These are phyloP conservation scores for Wickerhamiella siamensis DNA, from an alignment of 805 yeast genomes.

Conservation along the genomic window DNA sequence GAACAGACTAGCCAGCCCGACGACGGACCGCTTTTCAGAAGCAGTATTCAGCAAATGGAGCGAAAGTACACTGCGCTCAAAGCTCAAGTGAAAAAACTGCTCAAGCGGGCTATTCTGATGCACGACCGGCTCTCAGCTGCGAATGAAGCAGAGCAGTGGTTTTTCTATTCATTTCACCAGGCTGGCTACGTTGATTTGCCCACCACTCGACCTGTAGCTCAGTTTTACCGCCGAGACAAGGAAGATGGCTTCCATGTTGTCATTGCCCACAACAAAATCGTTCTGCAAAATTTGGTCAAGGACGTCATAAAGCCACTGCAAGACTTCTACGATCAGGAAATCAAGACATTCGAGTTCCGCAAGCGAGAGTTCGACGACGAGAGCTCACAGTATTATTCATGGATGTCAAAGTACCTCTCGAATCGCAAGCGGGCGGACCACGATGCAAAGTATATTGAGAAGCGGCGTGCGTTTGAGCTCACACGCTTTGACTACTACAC, in stretches of 20 bases:
- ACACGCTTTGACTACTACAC: constrained; percentile 31
- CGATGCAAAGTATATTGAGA: constrained; percentile 29
- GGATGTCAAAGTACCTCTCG: constrained; percentile 31
- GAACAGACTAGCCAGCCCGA: constrained; percentile 26
- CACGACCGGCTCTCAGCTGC: constrained; percentile 23
- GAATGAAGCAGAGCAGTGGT: constrained; percentile 24
- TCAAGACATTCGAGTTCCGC: constrained; percentile 27
- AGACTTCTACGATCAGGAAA: constrained; percentile 28
- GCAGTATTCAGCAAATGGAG: constrained; percentile 28
- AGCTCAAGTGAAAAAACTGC: constrained; percentile 23
- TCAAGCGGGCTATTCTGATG: constrained; percentile 25
- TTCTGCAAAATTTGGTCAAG: constrained; percentile 21
- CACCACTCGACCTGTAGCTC: constrained; percentile 21
- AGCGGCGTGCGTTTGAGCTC: constrained; percentile 28
- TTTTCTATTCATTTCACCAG: constrained; percentile 22
- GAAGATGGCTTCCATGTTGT: constrained; percentile 19
- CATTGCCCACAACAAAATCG: constrained; percentile 15
- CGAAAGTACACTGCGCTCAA: constrained; percentile 25
- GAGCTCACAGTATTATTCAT: constrained; percentile 30
- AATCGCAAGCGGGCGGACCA: constrained; percentile 23
- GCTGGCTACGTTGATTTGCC: constrained; percentile 23
- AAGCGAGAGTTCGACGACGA: constrained; percentile 34
- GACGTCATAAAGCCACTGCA: constrained; percentile 28
- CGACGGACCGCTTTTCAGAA: constrained; percentile 33
- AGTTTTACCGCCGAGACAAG: constrained; percentile 17